Conservation (phyloP, 192 early-diverging fungal species). For the Umbelopsis isabellina region DNA sequence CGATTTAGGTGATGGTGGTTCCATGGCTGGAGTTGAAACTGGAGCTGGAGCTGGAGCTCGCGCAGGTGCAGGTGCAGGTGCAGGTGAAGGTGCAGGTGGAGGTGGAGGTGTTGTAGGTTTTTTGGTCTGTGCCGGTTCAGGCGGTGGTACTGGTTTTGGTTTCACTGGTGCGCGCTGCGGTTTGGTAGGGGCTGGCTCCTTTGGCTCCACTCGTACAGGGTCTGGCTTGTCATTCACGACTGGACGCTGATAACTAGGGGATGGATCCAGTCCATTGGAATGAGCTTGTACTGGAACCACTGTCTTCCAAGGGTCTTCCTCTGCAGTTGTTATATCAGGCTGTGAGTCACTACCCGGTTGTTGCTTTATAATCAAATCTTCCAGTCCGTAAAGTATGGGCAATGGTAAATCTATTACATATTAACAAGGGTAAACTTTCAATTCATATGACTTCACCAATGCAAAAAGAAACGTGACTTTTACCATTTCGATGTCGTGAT, state of each 20-base stretch:
- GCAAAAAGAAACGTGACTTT: not conserved
- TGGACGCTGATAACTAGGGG: not conserved
- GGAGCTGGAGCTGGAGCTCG: not conserved
- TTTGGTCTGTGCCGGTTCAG: slow-evolving; percentile 11
- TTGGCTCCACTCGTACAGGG: not conserved
- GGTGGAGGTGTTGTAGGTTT: not conserved
- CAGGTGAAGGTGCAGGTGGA: not conserved
- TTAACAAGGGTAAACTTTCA: not conserved
- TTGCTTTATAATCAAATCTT: slow-evolving; percentile 45
- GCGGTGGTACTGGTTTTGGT: slow-evolving; percentile 43
- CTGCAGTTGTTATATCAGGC: slow-evolving; percentile 39
- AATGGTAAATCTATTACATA: slow-evolving; percentile 55
- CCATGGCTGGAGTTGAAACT: not conserved
- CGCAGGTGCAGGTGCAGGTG: not conserved
- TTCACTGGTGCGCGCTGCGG: slow-evolving; percentile 22
- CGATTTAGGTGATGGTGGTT: not conserved
- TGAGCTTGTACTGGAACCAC: slow-evolving; percentile 12
- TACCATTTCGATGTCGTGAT: slow-evolving; percentile 67
- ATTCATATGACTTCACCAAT: not conserved
- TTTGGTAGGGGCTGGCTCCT: too few species aligned
- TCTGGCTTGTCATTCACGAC: not conserved
- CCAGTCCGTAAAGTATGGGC: slow-evolving; percentile 62
- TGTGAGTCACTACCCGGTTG: slow-evolving; percentile 5
- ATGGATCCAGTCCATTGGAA: slow-evolving; percentile 35
- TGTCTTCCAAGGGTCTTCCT: slow-evolving; percentile 64